Evolutionary conservation across 495 filamentous ascomycete species (phyloP), one percentile per base, ranked within the genome.

Genomic region (Talaromyces wortmannii): DNA sequence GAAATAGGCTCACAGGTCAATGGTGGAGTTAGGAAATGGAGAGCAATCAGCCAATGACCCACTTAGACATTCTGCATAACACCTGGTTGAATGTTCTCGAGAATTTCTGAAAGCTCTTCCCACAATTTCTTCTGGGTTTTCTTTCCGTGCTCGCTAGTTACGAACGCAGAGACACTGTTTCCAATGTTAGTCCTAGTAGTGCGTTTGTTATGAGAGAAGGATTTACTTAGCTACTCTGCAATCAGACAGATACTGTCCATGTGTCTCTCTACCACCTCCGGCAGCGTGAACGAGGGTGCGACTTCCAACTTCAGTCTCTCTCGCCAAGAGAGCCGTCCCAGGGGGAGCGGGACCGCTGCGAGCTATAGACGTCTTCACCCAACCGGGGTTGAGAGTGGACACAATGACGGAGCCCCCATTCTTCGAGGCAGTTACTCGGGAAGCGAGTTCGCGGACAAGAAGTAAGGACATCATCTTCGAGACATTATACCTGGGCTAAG

Each of bases 401-500:
- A 61, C 51, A 6, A 65, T 56, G 40, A 18, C 6, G 66, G 67
- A 51, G 6, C 50, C 50, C 11, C 32, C 32, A 29, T 13, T 15
- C 7, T 15, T n/a, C 32, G 50, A 52, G 50, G 47, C 55, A 16
- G 48, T 59, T 11, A 68, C 48, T 17, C 62, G 48, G 2, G 57
- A 55, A 47, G 70, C 70, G 12, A 74, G 60, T 33, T 67, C 64
- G 11, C 67, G 61, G 5, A 60, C 56, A 7, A 49, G 52, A 43
- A 68, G 55, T 0, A 72, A 60, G 44, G 68, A 62, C 13, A 74
- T 60, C 15, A 74, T 52, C 52, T 74, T 74, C 36, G 64, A 65
- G 47, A 66, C 59, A 33, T 59, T 57, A 57, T 74, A 72, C 55
- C 70, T 69, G 23, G 16, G 15, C 33, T 16, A 15, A 40, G 13